These are phyloP conservation scores for Pelargonium australe DNA, from an alignment of 441 rosid species.

Conservation along the genomic window DNA sequence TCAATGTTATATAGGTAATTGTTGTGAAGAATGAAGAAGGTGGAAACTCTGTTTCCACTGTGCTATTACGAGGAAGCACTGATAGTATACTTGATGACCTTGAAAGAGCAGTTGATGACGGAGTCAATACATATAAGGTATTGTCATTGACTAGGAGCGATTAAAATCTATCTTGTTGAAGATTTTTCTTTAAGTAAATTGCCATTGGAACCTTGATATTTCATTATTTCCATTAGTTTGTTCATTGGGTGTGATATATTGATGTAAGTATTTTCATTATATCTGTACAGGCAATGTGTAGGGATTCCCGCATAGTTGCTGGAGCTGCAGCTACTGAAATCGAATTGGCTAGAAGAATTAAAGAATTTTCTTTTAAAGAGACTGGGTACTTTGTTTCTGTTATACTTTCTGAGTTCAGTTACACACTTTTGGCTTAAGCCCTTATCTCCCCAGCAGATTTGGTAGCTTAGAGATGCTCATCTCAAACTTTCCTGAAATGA, in stretches of 20 bases:
- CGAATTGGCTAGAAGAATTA: constrained; percentile 89
- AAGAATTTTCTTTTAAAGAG: constrained; percentile 87
- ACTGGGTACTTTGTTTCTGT: constrained; percentile 56
- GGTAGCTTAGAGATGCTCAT: background rate
- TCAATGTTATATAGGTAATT: constrained; percentile 51
- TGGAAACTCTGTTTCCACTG: constrained; percentile 84
- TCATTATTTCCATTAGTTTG: background rate
- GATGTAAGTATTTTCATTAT: background rate
- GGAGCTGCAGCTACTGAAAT: constrained; percentile 99
- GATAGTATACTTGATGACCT: constrained; percentile 97
- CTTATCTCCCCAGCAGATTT: background rate
- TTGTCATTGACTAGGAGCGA: constrained; percentile 8
- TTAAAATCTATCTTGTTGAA: background rate
- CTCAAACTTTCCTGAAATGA: background rate
- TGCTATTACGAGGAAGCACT: constrained; percentile 92
- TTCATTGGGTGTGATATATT: constrained; percentile 1
- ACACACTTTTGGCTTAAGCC: background rate
- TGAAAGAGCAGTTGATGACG: constrained; percentile 99
- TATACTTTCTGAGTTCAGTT: background rate
- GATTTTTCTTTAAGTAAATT: constrained; percentile 2
- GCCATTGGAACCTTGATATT: background rate
- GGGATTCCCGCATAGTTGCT: constrained; percentile 86
- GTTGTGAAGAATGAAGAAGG: constrained; percentile 89
- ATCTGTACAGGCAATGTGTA: constrained; percentile 83
- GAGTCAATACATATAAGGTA: constrained; percentile 97